Percentiles rank a stretch among this genome's conserved stretches.
These are phyloP conservation scores for Parachaetomium inaequale DNA, from an alignment of 495 filamentous ascomycete species.

Conservation along the genomic window DNA sequence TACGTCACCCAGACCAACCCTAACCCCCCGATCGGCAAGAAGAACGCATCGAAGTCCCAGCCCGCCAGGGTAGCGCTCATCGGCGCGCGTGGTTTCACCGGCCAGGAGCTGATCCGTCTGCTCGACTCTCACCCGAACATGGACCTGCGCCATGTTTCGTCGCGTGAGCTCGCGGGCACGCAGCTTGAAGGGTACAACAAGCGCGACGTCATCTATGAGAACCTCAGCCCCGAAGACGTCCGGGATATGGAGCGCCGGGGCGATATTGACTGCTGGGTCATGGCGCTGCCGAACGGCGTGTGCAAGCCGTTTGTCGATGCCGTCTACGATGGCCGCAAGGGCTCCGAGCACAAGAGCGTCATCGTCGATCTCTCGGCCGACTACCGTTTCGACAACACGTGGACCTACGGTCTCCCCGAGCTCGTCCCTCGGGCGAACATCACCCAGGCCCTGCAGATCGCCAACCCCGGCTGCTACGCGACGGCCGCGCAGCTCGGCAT, in stretches of 20 bases:
- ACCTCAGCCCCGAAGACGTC: constrained; percentile 84
- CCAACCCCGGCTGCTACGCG: constrained; percentile 95
- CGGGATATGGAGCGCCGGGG: constrained; percentile 83
- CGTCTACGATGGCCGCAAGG: constrained; percentile 64
- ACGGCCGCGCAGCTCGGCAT: constrained; percentile 95
- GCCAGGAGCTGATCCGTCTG: constrained; percentile 85
- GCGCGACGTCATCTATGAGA: constrained; percentile 91
- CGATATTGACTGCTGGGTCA: constrained; percentile 97
- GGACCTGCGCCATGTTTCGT: constrained; percentile 91
- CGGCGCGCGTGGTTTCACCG: constrained; percentile 93
- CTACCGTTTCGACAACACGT: constrained; percentile 84
- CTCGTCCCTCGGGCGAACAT: constrained; percentile 74
- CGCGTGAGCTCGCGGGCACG: constrained; percentile 87
- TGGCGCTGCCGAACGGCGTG: constrained; percentile 96
- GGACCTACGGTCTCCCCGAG: constrained; percentile 96
- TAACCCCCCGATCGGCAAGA: constrained; percentile 92
- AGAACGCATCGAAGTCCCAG: constrained; percentile 78
- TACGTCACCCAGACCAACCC: constrained; percentile 83
- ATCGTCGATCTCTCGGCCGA: constrained; percentile 94
- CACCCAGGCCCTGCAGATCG: constrained; percentile 76
- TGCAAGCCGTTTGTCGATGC: constrained; percentile 96
- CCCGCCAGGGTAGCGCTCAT: constrained; percentile 87
- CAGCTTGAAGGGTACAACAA: constrained; percentile 89
- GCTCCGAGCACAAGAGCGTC: constrained; percentile 62
- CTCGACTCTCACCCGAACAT: constrained; percentile 91